Percentiles rank a stretch among this genome's conserved stretches.
These are phyloP conservation scores for Populus ilicifolia DNA, from an alignment of 345 rosid genomes.

Conservation along the genomic window DNA sequence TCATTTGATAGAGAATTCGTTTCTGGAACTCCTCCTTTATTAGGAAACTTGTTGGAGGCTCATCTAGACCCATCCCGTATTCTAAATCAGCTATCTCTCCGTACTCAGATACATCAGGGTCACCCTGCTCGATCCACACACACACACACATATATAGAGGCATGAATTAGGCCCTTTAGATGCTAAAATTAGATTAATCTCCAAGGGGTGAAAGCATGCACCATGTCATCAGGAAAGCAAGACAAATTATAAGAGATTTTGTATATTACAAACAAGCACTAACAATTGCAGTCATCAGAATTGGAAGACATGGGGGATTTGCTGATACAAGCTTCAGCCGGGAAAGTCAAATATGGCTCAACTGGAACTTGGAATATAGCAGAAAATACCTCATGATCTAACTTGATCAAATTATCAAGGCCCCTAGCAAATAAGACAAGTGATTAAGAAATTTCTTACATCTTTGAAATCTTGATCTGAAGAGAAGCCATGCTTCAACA, in stretches of 20 bases:
- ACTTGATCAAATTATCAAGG: too few relatives aligned
- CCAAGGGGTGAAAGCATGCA: too few relatives aligned
- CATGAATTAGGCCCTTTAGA: background rate
- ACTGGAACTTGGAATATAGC: too few relatives aligned
- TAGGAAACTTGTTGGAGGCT: slow-evolving; percentile 34
- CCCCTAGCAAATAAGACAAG: background rate
- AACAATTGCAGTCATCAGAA: too few relatives aligned
- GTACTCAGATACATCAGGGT: slow-evolving; percentile 7
- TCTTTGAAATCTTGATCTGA: slow-evolving; percentile 15
- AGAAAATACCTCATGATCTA: background rate
- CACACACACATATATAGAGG: background rate
- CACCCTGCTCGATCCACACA: background rate
- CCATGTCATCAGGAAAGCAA: too few relatives aligned
- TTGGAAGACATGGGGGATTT: too few relatives aligned
- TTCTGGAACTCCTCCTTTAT: slow-evolving; percentile 32
- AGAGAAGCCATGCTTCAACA: slow-evolving; percentile 33
- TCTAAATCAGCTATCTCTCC: slow-evolving; percentile 12
- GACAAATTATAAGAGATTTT: too few relatives aligned
- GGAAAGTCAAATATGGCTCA: too few relatives aligned
- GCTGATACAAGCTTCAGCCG: too few relatives aligned
- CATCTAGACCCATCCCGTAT: slow-evolving; percentile 33
- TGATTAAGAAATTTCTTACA: background rate
- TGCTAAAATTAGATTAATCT: background rate
- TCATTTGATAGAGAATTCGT: slow-evolving; percentile 27
- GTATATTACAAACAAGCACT: too few relatives aligned